Evolutionary conservation across 2,329 filamentous ascomycete species (phyloP), one percentile per base, ranked within the genome.

Genomic region (Fusarium brachygibbosum): DNA sequence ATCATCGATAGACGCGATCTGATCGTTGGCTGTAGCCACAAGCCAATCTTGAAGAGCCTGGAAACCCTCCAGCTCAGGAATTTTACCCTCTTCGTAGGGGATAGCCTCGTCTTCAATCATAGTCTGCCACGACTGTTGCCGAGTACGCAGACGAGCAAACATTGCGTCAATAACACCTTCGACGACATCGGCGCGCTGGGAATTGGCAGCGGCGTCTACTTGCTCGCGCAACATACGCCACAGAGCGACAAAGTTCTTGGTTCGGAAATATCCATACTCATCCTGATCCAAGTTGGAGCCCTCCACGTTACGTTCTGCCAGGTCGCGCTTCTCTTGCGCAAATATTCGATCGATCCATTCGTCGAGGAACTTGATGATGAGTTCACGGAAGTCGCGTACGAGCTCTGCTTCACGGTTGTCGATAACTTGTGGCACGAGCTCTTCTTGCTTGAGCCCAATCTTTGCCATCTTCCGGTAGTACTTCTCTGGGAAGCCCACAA

Each of bases 201-300:
- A 97, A 74, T 93, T 92, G 40, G 90, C 90, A 6, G 94, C 94
- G 0, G 94, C 93, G 68, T 92, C 88, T 34, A 97, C 87, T 80
- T 99, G 96, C 80, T 99, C 95, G 71, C 93, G 90, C 68, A 99
- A 85, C 94, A 99, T 98, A 63, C 94, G 92, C 94, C 97, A 99
- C 85, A 98, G 91, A 75, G 97, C 94, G 58, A 94, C 91, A 55
- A 97, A 84, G 65, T 94, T 97, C 81, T 93, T 94, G 52, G 94
- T 98, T 50, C 95, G 91, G 82, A 97, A 94, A 78, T 93, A 94
- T 63, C 93, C 93, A 78, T 97, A 94, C 76, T 94, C 90, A 79
- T 97, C 94, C 73, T 89, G 89, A 77, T 97, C 94, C 67, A 98
- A 85, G 76, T 94, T 93, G 69, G 86, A 86, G 50, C 86, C 87